Evolutionary conservation across 1,284 basidiomycete genomes (phyloP).

Genomic region (Apiotrichum porosum): DNA sequence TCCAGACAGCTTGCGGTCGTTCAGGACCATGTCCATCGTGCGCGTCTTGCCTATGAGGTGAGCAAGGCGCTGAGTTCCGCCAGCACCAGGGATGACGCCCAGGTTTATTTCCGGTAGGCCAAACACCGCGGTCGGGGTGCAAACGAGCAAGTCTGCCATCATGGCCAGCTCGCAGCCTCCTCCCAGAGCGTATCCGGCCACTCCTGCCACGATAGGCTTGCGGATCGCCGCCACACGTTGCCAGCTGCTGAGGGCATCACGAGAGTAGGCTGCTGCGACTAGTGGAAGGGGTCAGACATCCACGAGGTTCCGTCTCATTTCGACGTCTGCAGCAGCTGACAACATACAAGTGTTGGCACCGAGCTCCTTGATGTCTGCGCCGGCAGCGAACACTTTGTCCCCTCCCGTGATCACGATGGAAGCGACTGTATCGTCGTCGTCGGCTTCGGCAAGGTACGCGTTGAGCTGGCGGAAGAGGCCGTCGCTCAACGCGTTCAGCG

Average conservation of each 20-base stretch:
- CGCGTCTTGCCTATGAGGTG: constrained; percentile 74
- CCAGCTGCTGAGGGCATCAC: constrained; percentile 86
- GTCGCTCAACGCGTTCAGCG: constrained; percentile 82
- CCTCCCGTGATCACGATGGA: constrained; percentile 91
- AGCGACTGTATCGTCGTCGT: constrained; percentile 64
- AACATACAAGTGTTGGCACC: constrained; percentile 70
- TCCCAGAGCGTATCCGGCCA: constrained; percentile 94
- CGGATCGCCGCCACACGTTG: constrained; percentile 63
- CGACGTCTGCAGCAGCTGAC: too few relatives aligned
- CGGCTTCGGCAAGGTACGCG: constrained; percentile 64
- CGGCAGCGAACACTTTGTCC: constrained; percentile 83
- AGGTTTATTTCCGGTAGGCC: constrained; percentile 76
- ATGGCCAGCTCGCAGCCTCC: constrained; percentile 94
- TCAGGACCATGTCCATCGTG: constrained; percentile 83
- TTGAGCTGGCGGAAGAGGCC: constrained; percentile 74
- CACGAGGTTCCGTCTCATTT: too few relatives aligned
- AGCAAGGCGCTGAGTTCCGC: constrained; percentile 80
- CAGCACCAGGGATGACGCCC: constrained; percentile 89
- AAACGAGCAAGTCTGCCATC: constrained; percentile 89
- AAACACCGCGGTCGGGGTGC: constrained; percentile 68
- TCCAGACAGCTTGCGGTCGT: constrained; percentile 75
- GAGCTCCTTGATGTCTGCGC: constrained; percentile 61
- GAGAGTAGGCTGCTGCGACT: constrained; percentile 80
- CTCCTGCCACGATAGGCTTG: constrained; percentile 93
- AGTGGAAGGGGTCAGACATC: too few relatives aligned